phyloP scores from a whole-genome alignment of 805 yeast genomes.

The Maudiozyma barnettii region DNA sequence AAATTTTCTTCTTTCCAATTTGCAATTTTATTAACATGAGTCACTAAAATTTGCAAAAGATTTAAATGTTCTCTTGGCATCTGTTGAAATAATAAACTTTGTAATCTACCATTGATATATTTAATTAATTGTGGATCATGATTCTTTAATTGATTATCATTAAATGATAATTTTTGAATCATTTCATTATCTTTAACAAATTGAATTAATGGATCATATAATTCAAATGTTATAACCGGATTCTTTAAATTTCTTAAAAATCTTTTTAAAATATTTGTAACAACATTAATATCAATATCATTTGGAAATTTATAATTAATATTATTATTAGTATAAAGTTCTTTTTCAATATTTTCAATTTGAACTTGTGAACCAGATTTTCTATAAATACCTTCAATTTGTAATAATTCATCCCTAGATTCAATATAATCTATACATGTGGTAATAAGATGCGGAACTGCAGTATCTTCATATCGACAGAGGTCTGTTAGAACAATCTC shows the following conservation, averaged over 20 bases:
- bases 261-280: slow-evolving; percentile 78
- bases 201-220: slow-evolving; percentile 58
- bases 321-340: slow-evolving; percentile 13
- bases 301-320: slow-evolving; percentile 24
- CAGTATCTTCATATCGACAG: slow-evolving; percentile 48
- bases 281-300: slow-evolving; percentile 71
- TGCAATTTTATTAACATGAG: slow-evolving; percentile 58
- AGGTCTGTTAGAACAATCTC: slow-evolving; percentile 30
- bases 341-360: slow-evolving; percentile 24
- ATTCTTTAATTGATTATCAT: slow-evolving; percentile 4
- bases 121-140: slow-evolving; percentile 6
- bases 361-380: slow-evolving; percentile 72
- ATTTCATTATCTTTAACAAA: slow-evolving; percentile 34
- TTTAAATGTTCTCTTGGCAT: slow-evolving; percentile 63
- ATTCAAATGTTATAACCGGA: slow-evolving; percentile 65
- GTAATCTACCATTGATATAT: slow-evolving; percentile 22
- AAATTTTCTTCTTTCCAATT: slow-evolving; percentile 47
- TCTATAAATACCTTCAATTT: slow-evolving; percentile 79
- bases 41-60: slow-evolving; percentile 46
- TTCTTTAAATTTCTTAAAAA: slow-evolving; percentile 77
- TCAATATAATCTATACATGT: slow-evolving; percentile 74
- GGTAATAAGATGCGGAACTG: slow-evolving; percentile 62
- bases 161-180: slow-evolving; percentile 15
- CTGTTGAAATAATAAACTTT: slow-evolving; percentile 9
- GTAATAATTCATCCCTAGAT: slow-evolving; percentile 46